Evolutionary conservation across 176 grass and related monocot genomes (phyloP).

Genomic region (Aegilops tauschii): DNA sequence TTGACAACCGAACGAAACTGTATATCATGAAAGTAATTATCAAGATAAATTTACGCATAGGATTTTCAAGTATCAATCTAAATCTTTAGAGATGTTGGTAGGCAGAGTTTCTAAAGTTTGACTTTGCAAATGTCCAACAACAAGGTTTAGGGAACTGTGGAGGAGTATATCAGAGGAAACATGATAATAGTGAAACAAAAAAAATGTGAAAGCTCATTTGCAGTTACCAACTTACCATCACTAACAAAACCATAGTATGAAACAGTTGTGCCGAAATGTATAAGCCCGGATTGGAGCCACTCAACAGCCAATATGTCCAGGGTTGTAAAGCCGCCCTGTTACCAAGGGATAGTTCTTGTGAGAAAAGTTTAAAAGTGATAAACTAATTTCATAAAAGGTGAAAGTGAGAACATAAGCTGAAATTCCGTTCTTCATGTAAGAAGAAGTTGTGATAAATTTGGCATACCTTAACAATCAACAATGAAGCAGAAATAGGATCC

Average conservation of each 20-base stretch:
- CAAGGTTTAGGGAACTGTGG: not conserved
- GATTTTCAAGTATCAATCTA: not conserved
- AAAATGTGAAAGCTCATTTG: not conserved
- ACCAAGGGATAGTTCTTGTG: slow-evolving; percentile 21
- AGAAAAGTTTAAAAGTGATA: slow-evolving; percentile 22
- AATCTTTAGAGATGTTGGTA: not conserved
- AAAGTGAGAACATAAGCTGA: not conserved
- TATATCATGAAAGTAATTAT: not conserved
- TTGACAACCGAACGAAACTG: not conserved
- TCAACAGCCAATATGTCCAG: slow-evolving; percentile 79
- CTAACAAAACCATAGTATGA: slow-evolving; percentile 97
- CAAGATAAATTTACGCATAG: not conserved
- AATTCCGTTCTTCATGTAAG: not conserved
- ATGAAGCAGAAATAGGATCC: slow-evolving; percentile 94
- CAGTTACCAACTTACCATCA: slow-evolving; percentile 98
- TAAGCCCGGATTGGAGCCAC: slow-evolving; percentile 81
- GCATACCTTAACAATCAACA: slow-evolving; percentile 88
- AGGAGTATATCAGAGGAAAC: not conserved
- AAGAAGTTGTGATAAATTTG: slow-evolving; percentile 6
- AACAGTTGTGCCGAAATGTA: slow-evolving; percentile 94
- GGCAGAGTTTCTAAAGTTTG: not conserved
- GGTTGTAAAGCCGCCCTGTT: slow-evolving; percentile 76
- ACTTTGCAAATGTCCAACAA: not conserved
- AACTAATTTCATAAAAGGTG: not conserved
- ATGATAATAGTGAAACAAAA: not conserved